phyloP scores from a whole-genome alignment of 257 asterid genomes.

The Fraxinus quadrangulata region DNA sequence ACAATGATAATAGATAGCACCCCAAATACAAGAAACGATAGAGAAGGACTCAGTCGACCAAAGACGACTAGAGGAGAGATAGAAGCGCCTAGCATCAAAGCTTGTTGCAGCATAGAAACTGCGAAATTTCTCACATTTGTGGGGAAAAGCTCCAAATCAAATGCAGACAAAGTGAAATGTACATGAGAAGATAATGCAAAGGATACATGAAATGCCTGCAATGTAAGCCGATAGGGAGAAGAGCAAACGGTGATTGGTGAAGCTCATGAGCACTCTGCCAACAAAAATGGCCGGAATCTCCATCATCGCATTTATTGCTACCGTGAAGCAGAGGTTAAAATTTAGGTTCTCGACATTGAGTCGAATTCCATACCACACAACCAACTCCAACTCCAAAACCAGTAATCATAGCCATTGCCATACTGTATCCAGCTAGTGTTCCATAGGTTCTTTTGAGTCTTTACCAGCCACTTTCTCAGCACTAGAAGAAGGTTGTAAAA shows the following conservation, averaged over 20 bases:
- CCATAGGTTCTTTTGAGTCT: conserved; percentile 34
- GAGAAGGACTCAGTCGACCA: conserved; percentile 50
- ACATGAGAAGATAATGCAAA: conserved; percentile 40
- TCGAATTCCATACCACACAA: conserved; percentile 56
- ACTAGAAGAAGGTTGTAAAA: conserved; percentile 32
- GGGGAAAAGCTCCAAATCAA: conserved; percentile 58
- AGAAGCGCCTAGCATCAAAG: conserved; percentile 58
- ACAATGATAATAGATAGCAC: conserved; percentile 44
- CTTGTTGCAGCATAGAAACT: conserved; percentile 54
- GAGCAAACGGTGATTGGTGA: conserved; percentile 41
- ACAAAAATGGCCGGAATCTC: conserved; percentile 63
- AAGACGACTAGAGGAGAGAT: conserved; percentile 48
- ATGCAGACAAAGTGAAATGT: conserved; percentile 25
- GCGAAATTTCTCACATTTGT: conserved; percentile 49
- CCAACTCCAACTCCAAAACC: conserved; percentile 50
- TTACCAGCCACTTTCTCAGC: conserved; percentile 10
- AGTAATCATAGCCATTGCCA: conserved; percentile 50
- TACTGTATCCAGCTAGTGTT: conserved; percentile 2
- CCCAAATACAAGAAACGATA: conserved; percentile 45
- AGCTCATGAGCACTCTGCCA: conserved; percentile 47
- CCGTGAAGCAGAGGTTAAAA: conserved; percentile 53
- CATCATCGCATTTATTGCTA: conserved; percentile 60
- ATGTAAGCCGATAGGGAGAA: conserved; percentile 45
- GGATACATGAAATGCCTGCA: conserved; percentile 41
- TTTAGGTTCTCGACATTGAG: conserved; percentile 61